phyloP scores from a whole-genome alignment of 768 basidiomycete genomes.

The Amanita rubescens region DNA sequence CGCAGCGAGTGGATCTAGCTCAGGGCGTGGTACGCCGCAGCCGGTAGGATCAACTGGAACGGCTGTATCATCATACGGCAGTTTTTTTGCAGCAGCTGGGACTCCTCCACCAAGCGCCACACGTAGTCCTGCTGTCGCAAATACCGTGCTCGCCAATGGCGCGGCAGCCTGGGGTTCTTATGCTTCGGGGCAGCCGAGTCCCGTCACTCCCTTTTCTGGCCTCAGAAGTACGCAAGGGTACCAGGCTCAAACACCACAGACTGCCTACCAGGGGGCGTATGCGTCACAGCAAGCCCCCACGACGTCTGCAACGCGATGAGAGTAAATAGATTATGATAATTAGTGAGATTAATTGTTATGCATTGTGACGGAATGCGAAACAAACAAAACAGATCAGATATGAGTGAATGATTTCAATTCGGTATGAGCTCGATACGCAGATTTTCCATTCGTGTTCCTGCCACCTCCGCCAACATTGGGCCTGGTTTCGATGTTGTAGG shows the following conservation, averaged over 20 bases:
- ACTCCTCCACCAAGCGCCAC: constrained; percentile 1
- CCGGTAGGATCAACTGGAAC: constrained; percentile 16
- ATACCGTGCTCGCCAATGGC: constrained; percentile 17
- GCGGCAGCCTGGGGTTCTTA: constrained; percentile 1
- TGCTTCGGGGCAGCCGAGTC: constrained; percentile 11
- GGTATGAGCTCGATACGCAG: constrained; percentile 16
- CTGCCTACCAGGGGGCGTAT: constrained; percentile 17
- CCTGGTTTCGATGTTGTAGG: constrained; percentile 99
- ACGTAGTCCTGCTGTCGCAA: constrained; percentile 19
- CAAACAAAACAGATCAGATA: background rate
- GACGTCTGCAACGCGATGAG: constrained; percentile 14
- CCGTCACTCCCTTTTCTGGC: constrained; percentile 23
- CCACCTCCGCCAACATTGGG: constrained; percentile 98
- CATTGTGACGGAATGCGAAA: background rate
- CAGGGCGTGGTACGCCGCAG: constrained; percentile 40
- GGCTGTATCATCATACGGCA: constrained; percentile 15
- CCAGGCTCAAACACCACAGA: constrained; percentile 12
- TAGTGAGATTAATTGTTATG: background rate
- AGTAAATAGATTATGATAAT: background rate
- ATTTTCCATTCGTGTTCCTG: constrained; percentile 80
- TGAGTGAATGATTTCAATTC: background rate
- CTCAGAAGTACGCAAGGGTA: constrained; percentile 18
- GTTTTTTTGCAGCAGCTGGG: constrained; percentile 16
- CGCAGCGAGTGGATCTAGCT: constrained; percentile 18
- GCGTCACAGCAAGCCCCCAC: constrained; percentile 15